phyloP scores from a whole-genome alignment of 2,329 filamentous ascomycete species.

The Knoxdaviesia proteae region DNA sequence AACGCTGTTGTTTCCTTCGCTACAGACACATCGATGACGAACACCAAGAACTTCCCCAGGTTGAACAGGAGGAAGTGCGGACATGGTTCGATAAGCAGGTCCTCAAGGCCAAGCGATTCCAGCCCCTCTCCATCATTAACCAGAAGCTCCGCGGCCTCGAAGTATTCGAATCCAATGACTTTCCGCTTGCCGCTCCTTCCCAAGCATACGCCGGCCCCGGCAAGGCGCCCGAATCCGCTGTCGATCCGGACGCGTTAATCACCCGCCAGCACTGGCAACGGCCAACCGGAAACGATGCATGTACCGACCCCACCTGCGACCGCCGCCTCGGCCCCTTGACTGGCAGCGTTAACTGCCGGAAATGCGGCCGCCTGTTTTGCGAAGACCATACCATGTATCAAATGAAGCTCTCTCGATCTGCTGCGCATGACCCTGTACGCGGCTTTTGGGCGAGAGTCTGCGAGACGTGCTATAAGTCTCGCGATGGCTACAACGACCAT shows the following conservation, averaged over 20 bases:
- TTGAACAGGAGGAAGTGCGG: constrained; percentile 84
- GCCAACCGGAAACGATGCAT: constrained; percentile 51
- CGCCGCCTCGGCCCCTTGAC: constrained; percentile 59
- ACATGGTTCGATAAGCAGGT: constrained; percentile 95
- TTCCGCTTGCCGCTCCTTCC: constrained; percentile 17
- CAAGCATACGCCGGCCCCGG: constrained; percentile 14
- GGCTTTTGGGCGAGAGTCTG: constrained; percentile 91
- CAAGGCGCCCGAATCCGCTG: constrained; percentile 16
- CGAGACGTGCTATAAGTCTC: constrained; percentile 96
- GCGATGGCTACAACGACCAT: constrained; percentile 88
- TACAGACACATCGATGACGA: constrained; percentile 54
- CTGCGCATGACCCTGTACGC: constrained; percentile 71
- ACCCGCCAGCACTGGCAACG: constrained; percentile 79
- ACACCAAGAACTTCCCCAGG: constrained; percentile 73
- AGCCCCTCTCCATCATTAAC: constrained; percentile 76
- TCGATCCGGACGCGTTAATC: constrained; percentile 79
- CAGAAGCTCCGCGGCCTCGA: constrained; percentile 85
- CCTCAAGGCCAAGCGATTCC: constrained; percentile 78
- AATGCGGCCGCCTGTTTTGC: constrained; percentile 84
- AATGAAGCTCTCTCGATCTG: constrained; percentile 85
- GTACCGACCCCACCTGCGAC: constrained; percentile 72
- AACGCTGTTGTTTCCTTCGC: constrained; percentile 1
- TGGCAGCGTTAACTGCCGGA: constrained; percentile 78
- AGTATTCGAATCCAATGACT: constrained; percentile 79
- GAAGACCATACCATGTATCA: constrained; percentile 99